Evolutionary conservation across 345 rosid species (phyloP), one percentile per base, ranked within the genome.

Genomic region (Euphorbia lathyris): DNA sequence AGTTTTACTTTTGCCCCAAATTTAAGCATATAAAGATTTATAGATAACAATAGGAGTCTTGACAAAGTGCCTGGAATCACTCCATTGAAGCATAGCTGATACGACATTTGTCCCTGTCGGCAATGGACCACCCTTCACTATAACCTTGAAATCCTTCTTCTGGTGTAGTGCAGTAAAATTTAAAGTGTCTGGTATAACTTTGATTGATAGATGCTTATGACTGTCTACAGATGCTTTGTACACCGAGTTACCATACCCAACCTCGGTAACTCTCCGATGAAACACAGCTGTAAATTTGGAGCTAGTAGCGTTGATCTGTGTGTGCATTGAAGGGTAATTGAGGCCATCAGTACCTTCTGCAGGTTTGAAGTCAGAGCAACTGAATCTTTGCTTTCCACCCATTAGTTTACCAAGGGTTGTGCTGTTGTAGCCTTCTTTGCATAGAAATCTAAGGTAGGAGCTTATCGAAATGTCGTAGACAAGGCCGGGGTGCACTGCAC

Each of bases 281-380:
- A 90, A 94, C 58, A 79, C 61, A 0, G 86, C 96, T 0, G 81
- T 73, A 27, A 90, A 80, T 14, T 51, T 69, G 9, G 81, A 66
- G 0, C 65, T 61, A 1, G 55, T 22, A 0, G 47, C n/a, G 13
- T 55, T 73, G 53, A 90, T 70, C 45, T 85, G 90, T 34, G 64
- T 63, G 42, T 90, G 95, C 93, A 94, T 90, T 8, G 97, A 74
- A 29, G 98, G 98, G 58, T 91, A 91, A 74, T 94, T 94, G 32
- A 94, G 80, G 43, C 93, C 95, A 57, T 91, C 97, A 0, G 76
- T 48, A n/a, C 98, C 97, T 16, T 29, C 23, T 22, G 80, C 88
- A 19, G 78, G 85, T 77, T 70, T 84, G 47, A 68, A 56, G 72
- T 66, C 61, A 38, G 85, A 82, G 81, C 97, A 94, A 30, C 43